Conservation (phyloP, 2,329 filamentous ascomycete genomes). For the Cercospora nicotianae region DNA sequence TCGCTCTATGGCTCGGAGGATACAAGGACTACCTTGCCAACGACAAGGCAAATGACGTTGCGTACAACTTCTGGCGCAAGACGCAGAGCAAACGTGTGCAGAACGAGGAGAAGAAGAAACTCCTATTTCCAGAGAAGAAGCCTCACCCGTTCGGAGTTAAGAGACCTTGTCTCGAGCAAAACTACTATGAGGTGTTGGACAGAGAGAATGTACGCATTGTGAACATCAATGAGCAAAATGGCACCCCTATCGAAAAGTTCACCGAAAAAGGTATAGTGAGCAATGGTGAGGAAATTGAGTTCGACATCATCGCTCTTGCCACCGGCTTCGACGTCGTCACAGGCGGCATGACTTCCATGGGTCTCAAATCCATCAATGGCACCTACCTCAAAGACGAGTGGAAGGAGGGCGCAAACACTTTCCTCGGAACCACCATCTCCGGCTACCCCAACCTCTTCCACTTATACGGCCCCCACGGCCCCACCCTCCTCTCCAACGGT, state of each 20-base stretch:
- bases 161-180: constrained; percentile 49
- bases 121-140: constrained; percentile 48
- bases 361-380: constrained; percentile 43
- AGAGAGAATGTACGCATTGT: constrained; percentile 46
- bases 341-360: constrained; percentile 48
- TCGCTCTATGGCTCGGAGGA: constrained; percentile 34
- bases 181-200: constrained; percentile 50
- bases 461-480: constrained; percentile 47
- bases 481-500: constrained; percentile 47
- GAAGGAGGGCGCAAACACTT: constrained; percentile 46
- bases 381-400: constrained; percentile 42
- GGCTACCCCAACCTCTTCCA: constrained; percentile 36
- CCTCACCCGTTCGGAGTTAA: constrained; percentile 51
- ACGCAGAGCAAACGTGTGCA: constrained; percentile 46
- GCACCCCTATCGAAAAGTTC: constrained; percentile 44
- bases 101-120: constrained; percentile 47
- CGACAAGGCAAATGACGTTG: constrained; percentile 45
- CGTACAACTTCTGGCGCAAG: constrained; percentile 52
- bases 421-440: constrained; percentile 46
- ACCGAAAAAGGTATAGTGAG: constrained; percentile 49
- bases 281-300: constrained; percentile 45
- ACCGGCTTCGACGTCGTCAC: constrained; percentile 42
- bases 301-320: constrained; percentile 50
- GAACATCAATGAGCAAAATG: constrained; percentile 41
- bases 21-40: constrained; percentile 41